phyloP scores from a whole-genome alignment of 257 asterid genomes.

The Solanum chiquidenum region DNA sequence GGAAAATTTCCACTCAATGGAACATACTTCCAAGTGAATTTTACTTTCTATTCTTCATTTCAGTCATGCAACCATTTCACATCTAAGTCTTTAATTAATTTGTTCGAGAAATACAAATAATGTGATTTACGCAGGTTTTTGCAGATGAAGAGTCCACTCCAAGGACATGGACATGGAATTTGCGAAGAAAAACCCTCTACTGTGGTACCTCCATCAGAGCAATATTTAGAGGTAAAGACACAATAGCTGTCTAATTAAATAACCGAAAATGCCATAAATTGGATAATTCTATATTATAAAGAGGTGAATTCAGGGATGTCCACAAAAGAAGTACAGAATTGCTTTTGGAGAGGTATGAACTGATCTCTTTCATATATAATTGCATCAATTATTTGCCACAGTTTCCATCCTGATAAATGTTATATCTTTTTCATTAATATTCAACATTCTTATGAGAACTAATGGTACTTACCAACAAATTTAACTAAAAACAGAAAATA shows the following conservation, averaged over 20 bases:
- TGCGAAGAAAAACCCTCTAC: constrained; percentile 7
- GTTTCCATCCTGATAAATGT: background rate
- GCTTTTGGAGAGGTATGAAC: constrained; percentile 21
- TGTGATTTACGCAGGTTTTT: constrained; percentile 15
- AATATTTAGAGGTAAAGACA: constrained; percentile 21
- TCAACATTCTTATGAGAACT: background rate
- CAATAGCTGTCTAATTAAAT: background rate
- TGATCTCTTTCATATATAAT: background rate
- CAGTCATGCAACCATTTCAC: background rate
- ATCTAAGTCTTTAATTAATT: background rate
- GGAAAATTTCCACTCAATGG: constrained; percentile 26
- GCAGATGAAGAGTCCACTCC: constrained; percentile 30
- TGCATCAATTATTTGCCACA: background rate
- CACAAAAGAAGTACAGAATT: constrained; percentile 8
- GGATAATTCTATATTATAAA: background rate
- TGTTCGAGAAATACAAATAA: background rate
- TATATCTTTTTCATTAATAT: background rate
- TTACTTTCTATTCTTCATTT: background rate
- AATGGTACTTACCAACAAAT: background rate
- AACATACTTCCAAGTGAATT: constrained; percentile 21
- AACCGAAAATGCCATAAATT: background rate
- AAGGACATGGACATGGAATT: constrained; percentile 3
- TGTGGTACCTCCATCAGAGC: constrained; percentile 17
- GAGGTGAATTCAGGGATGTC: constrained; percentile 15
- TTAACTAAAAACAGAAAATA: background rate